Conservation (phyloP, 805 yeast genomes). For the Myxozyma sirexii region DNA sequence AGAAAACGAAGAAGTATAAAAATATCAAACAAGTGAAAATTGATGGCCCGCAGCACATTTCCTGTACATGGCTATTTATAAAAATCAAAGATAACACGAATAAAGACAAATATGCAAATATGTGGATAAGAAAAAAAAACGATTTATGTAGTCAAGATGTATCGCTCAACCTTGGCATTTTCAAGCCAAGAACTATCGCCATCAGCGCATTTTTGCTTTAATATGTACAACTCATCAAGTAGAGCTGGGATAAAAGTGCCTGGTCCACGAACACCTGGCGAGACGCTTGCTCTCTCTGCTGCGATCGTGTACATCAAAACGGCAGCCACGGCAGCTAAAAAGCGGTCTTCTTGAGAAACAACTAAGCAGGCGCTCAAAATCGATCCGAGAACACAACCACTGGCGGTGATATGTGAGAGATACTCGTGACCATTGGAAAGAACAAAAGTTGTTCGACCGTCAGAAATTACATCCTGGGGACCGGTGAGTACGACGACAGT, state of each 20-base stretch:
- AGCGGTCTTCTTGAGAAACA: slow-evolving; percentile 46
- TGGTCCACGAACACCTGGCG: slow-evolving; percentile 49
- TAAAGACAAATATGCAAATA: background rate
- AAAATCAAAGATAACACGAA: background rate
- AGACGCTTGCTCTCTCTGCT: slow-evolving; percentile 55
- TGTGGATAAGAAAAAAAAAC: background rate
- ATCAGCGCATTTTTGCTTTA: slow-evolving; percentile 2
- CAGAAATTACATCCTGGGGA: slow-evolving; percentile 52
- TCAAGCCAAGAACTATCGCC: slow-evolving; percentile 21
- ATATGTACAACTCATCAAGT: slow-evolving; percentile 47
- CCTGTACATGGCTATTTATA: background rate
- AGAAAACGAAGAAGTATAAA: background rate
- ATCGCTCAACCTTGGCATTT: slow-evolving; percentile 21
- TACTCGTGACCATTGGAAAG: slow-evolving; percentile 61
- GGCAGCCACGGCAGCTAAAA: slow-evolving; percentile 53
- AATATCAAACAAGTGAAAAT: too few relatives aligned
- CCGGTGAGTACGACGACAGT: slow-evolving; percentile 78
- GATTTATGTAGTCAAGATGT: background rate
- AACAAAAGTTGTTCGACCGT: slow-evolving; percentile 45
- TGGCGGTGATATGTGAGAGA: slow-evolving; percentile 74
- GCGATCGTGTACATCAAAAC: slow-evolving; percentile 62
- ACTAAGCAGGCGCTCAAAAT: slow-evolving; percentile 63
- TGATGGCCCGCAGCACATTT: background rate
- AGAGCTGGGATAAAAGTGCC: slow-evolving; percentile 56
- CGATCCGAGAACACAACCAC: slow-evolving; percentile 83